phyloP scores from a whole-genome alignment of 179 eudicot species.

The Nepenthes alata region DNA sequence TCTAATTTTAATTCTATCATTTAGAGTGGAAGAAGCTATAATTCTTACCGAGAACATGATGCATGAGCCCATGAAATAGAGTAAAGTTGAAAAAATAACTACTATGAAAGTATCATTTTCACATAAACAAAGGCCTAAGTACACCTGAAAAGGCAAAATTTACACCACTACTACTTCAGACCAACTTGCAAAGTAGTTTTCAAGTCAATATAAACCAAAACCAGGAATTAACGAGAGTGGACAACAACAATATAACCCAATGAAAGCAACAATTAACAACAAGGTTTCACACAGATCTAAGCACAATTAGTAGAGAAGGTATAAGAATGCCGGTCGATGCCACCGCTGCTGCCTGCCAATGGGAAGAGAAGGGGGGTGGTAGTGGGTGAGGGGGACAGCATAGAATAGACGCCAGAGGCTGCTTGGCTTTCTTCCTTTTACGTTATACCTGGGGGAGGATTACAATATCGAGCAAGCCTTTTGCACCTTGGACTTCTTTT shows the following conservation, averaged over 20 bases:
- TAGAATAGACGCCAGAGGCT: neutral
- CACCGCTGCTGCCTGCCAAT: conserved; percentile 27
- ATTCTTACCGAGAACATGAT: no score
- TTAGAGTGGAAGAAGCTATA: no score
- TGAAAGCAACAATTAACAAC: conserved; percentile 30
- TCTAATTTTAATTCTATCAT: no score
- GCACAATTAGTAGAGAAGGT: conserved; percentile 20
- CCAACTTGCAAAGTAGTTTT: no score
- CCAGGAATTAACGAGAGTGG: conserved; percentile 22
- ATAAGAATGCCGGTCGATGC: conserved; percentile 17
- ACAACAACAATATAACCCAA: conserved; percentile 18
- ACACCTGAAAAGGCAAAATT: no score
- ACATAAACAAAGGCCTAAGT: no score
- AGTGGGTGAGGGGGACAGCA: neutral
- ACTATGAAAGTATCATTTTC: no score
- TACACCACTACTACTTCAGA: no score
- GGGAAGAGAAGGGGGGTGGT: conserved; percentile 1
- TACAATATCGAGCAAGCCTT: conserved; percentile 40
- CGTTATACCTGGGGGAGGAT: conserved; percentile 14
- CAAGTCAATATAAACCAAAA: conserved; percentile 17
- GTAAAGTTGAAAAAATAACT: no score
- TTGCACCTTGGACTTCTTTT: conserved; percentile 57
- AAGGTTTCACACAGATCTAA: conserved; percentile 23
- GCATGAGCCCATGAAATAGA: no score
- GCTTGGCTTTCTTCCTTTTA: conserved; percentile 13